phyloP scores from a whole-genome alignment of 2,329 filamentous ascomycete genomes.

The Teratosphaeria gauchensis region DNA sequence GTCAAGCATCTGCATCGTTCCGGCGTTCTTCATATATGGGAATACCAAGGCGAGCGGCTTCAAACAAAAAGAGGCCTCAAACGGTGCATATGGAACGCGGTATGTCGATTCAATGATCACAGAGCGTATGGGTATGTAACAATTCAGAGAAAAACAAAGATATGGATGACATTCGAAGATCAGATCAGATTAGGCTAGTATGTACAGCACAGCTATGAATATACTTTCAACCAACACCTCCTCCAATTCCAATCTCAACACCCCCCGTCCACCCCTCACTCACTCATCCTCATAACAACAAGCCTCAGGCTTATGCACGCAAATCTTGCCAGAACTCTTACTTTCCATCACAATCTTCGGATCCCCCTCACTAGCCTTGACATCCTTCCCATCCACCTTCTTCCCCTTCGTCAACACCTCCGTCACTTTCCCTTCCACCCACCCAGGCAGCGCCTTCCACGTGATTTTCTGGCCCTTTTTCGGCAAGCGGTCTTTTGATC shows the following conservation, averaged over 20 bases:
- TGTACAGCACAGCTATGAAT: not conserved
- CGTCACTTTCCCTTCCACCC: conserved; percentile 32
- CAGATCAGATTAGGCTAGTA: not conserved
- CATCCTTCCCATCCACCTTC: conserved; percentile 32
- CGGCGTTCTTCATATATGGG: not conserved
- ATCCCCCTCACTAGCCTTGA: conserved; percentile 34
- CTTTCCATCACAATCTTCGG: conserved; percentile 34
- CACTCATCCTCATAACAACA: conserved; percentile 29
- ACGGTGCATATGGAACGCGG: not conserved
- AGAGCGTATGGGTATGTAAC: not conserved
- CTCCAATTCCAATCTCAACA: not conserved
- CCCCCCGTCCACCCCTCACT: not conserved
- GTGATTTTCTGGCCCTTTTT: conserved; percentile 32
- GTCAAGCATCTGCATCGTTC: not conserved
- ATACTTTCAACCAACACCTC: no score
- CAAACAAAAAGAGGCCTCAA: not conserved
- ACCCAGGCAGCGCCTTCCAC: conserved; percentile 33
- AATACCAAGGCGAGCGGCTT: not conserved
- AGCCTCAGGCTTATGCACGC: conserved; percentile 35
- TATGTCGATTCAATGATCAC: not conserved
- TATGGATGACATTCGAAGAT: not conserved
- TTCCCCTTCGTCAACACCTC: conserved; percentile 33
- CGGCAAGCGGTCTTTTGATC: conserved; percentile 28
- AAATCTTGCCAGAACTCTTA: conserved; percentile 30
- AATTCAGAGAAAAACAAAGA: not conserved